Conservation (phyloP, 495 filamentous ascomycete species). For the Rusavskia elegans region DNA sequence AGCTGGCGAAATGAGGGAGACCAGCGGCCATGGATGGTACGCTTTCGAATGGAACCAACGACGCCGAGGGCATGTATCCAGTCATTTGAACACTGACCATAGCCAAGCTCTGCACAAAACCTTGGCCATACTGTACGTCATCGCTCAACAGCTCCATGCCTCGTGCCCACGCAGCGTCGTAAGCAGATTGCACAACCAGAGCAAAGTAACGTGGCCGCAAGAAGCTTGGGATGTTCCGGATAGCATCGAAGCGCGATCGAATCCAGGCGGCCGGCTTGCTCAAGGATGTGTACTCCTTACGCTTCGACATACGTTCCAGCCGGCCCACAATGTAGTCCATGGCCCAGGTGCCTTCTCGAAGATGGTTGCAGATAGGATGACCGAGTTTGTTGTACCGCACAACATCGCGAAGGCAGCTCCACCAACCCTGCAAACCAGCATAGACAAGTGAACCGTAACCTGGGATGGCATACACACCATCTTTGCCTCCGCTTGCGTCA, state of each 20-base stretch:
- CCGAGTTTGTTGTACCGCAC: constrained; percentile 82
- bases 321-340: constrained; percentile 73
- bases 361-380: constrained; percentile 82
- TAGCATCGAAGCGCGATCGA: constrained; percentile 65
- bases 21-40: constrained; percentile 86
- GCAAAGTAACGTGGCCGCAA: constrained; percentile 88
- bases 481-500: constrained; percentile 58
- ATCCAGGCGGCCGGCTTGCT: constrained; percentile 59
- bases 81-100: constrained; percentile 86
- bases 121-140: constrained; percentile 62
- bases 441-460: constrained; percentile 75
- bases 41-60: constrained; percentile 68
- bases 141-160: constrained; percentile 61
- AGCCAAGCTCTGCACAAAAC: constrained; percentile 69
- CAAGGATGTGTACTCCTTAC: constrained; percentile 41
- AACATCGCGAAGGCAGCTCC: constrained; percentile 76
- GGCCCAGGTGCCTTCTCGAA: constrained; percentile 88
- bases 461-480: constrained; percentile 81
- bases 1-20: constrained; percentile 81
- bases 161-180: constrained; percentile 65
- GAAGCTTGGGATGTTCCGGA: constrained; percentile 72
- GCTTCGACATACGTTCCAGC: constrained; percentile 53
- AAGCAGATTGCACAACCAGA: constrained; percentile 71
- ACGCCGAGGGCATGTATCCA: constrained; percentile 75
- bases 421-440: constrained; percentile 95